A percentile compares a stretch with the other conserved stretches of the same genome.
Conservation (phyloP, 2,329 filamentous ascomycete genomes). For the Penicillium frequentans region DNA sequence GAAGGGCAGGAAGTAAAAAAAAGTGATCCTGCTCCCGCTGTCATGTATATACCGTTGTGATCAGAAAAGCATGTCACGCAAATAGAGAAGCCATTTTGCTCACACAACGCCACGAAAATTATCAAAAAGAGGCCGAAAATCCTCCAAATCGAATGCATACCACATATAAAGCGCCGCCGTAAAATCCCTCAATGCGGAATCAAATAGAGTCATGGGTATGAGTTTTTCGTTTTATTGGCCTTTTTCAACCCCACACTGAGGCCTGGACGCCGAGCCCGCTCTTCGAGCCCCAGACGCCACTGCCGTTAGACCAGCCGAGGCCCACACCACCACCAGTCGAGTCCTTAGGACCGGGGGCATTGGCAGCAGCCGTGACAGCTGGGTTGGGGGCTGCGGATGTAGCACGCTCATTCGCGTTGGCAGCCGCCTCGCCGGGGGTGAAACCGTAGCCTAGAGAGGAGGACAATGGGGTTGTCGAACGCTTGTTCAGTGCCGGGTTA, state of each 20-base stretch:
- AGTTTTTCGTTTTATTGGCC: neutral
- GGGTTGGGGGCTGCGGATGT: conserved; percentile 63
- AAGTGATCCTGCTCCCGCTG: conserved; percentile 1
- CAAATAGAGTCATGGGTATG: neutral
- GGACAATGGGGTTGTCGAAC: conserved; percentile 85
- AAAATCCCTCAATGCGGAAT: neutral
- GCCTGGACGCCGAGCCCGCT: conserved; percentile 82
- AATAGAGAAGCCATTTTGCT: conserved; percentile 10
- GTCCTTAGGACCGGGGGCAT: conserved; percentile 36
- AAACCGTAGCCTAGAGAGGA: conserved; percentile 80
- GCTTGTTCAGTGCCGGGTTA: conserved; percentile 69
- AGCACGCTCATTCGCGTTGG: conserved; percentile 50
- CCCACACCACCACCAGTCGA: conserved; percentile 44
- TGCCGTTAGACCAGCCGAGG: conserved; percentile 75
- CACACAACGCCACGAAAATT: conserved; percentile 29
- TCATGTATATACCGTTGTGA: conserved; percentile 35
- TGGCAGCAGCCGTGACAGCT: conserved; percentile 45
- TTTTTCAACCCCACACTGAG: conserved; percentile 82
- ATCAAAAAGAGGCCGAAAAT: conserved; percentile 6
- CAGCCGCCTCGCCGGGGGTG: conserved; percentile 52
- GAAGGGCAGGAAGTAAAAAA: neutral
- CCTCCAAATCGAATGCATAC: conserved; percentile 19
- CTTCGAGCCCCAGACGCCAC: conserved; percentile 81
- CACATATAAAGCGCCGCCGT: conserved; percentile 4
- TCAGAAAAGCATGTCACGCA: conserved; percentile 7